Percentiles rank a stretch among this genome's conserved stretches.
Conservation (phyloP, 805 yeast genomes). For the Candida caryicola region DNA sequence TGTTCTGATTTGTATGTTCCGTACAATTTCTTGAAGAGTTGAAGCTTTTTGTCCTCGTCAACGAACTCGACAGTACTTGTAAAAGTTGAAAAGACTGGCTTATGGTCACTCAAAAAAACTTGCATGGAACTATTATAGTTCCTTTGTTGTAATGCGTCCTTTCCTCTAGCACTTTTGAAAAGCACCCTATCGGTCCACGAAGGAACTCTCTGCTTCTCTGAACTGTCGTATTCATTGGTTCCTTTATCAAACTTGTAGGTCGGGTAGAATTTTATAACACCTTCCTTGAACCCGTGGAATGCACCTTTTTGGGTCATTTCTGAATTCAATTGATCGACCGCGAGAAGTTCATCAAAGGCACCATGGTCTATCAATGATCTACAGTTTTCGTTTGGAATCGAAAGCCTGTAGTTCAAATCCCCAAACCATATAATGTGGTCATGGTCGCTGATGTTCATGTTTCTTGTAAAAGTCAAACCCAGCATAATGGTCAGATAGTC, state of each 20-base stretch:
- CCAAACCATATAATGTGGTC: constrained; percentile 90
- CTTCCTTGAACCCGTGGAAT: constrained; percentile 52
- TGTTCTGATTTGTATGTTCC: constrained; percentile 28
- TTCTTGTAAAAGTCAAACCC: constrained; percentile 77
- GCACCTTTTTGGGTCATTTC: constrained; percentile 51
- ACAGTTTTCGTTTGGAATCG: constrained; percentile 68
- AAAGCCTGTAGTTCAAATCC: constrained; percentile 85
- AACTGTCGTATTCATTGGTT: constrained; percentile 75
- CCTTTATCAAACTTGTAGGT: constrained; percentile 94
- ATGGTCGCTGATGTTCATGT: constrained; percentile 68
- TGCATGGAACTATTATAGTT: constrained; percentile 65
- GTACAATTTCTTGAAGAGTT: constrained; percentile 28
- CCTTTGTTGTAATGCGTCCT: constrained; percentile 47
- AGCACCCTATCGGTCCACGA: constrained; percentile 95
- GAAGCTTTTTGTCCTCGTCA: constrained; percentile 40
- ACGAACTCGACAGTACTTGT: constrained; percentile 62
- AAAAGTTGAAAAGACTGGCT: constrained; percentile 86
- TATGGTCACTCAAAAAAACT: constrained; percentile 77
- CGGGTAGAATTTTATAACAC: constrained; percentile 77
- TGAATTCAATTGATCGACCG: constrained; percentile 71
- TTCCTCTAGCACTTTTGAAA: constrained; percentile 49
- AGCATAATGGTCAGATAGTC: constrained; percentile 75
- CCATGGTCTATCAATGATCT: constrained; percentile 46
- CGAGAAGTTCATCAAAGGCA: constrained; percentile 53
- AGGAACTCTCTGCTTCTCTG: constrained; percentile 90